Base-by-base conservation (phyloP, 805 yeast species). In the Saturnispora zaruensis region DNA sequence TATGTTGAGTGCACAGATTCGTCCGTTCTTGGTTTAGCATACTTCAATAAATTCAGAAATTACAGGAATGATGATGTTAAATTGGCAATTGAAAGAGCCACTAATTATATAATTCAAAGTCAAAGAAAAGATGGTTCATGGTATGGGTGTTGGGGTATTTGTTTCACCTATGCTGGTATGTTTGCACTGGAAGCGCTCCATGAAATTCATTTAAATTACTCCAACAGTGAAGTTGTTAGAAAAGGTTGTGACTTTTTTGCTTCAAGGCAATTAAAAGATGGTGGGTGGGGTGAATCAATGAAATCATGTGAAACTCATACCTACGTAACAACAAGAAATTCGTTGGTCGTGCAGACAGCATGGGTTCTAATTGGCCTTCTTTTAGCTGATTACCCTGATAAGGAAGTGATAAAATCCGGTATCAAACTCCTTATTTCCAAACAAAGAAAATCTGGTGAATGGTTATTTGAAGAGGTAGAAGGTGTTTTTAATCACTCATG, bases 81-180 rank as follows among this genome's bases (percentile, higher is more conserved):
- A 46, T 53, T 68, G n/a, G 82, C 96, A 0, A 85, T 93, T 43
- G 71, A 77, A 4, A 73, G 79, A 48, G 98, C 96, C 0, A 74
- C 87, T 14, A 65, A 75, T 4, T 93, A 84, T 59, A 86, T 93
- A 41, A 77, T 76, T 45, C 65, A 70, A 3, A 77, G 78, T 2
- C 99, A 93, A 66, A 70, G 73, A 41, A 59, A 61, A 0, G 96
- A 93, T 65, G 99, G 99, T 0, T 82, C 95, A 13, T 93, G 98
- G 98, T 95, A 90, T 64, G 99, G 99, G 1, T 81, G 88, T 38
- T 93, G 99, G 99, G 99, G 99, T 34, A 82, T 93, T 5, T 93
- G 99, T 63, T 89, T 75, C 63, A 87, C 96, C 0, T 93, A 93
- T 66, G 98, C 98, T 0, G 86, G 89, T 2, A 93, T 93, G 99